These are phyloP conservation scores for Salinomyces thailandicus DNA, from an alignment of 2,329 filamentous ascomycete species.

Conservation along the genomic window DNA sequence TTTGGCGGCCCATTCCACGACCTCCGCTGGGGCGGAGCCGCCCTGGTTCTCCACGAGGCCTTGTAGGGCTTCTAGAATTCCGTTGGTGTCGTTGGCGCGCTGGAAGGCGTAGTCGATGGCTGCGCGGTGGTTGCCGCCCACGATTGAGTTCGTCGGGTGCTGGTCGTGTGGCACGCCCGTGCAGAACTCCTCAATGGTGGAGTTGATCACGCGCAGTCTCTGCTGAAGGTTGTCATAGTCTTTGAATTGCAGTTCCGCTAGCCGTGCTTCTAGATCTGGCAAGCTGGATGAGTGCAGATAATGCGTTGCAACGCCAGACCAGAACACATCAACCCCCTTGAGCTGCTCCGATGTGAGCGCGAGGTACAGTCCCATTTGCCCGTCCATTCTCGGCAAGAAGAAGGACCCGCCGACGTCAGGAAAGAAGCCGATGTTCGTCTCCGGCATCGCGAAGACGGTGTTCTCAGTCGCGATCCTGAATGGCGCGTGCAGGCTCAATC, in stretches of 20 bases:
- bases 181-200: conserved; percentile 82
- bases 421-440: conserved; percentile 97
- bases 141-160: conserved; percentile 37
- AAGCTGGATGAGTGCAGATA: conserved; percentile 88
- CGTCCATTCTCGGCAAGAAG: conserved; percentile 85
- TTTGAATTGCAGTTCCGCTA: conserved; percentile 80
- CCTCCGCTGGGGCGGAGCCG: conserved; percentile 35
- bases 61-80: conserved; percentile 60
- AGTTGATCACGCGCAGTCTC: conserved; percentile 64
- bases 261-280: conserved; percentile 66
- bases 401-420: conserved; percentile 95
- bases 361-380: conserved; percentile 79
- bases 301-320: conserved; percentile 86
- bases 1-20: conserved; percentile 64
- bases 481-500: conserved; percentile 85
- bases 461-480: conserved; percentile 94
- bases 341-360: conserved; percentile 81
- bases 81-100: conserved; percentile 45
- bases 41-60: conserved; percentile 29
- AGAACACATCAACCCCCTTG: conserved; percentile 75
- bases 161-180: conserved; percentile 73
- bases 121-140: conserved; percentile 54
- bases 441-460: conserved; percentile 95
- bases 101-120: conserved; percentile 64
- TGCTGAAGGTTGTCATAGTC: conserved; percentile 57